phyloP scores from a whole-genome alignment of 164 flowering plant species.

The Vitis cinerea region DNA sequence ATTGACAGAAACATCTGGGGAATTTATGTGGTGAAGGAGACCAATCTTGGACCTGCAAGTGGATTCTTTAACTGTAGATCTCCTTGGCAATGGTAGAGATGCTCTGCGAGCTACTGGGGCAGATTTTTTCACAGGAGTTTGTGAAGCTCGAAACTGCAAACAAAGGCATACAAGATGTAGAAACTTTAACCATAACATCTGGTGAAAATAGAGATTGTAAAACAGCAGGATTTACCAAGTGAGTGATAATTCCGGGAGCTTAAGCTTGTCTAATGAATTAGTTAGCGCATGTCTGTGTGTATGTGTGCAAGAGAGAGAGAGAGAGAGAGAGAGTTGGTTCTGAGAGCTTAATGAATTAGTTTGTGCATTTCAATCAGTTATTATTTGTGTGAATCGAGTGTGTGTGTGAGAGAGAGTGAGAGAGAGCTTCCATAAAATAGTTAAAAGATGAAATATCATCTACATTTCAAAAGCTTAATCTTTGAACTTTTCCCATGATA shows the following conservation, averaged over 20 bases:
- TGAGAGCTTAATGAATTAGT: too few relatives aligned
- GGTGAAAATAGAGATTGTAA: too few relatives aligned
- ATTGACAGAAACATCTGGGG: slow-evolving; percentile 93
- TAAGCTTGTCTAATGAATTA: neutral
- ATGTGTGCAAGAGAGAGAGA: neutral
- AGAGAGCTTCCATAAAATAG: too few relatives aligned
- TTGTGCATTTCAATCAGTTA: too few relatives aligned
- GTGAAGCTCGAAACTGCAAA: slow-evolving; percentile 57
- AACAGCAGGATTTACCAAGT: too few relatives aligned
- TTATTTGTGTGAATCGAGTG: too few relatives aligned
- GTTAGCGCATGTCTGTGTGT: neutral
- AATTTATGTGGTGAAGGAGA: slow-evolving; percentile 47
- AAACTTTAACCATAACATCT: neutral
- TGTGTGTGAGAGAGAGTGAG: too few relatives aligned
- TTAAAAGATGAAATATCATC: too few relatives aligned
- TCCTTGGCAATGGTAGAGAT: slow-evolving; percentile 66
- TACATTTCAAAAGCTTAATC: too few relatives aligned
- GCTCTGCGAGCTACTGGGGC: slow-evolving; percentile 50
- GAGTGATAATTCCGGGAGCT: neutral
- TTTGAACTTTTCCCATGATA: too few relatives aligned
- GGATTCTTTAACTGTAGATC: slow-evolving; percentile 31
- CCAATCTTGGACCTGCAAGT: slow-evolving; percentile 32
- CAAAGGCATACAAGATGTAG: neutral
- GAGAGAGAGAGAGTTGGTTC: neutral
- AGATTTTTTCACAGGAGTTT: slow-evolving; percentile 45